A percentile compares a stretch with the other conserved stretches of the same genome.
These are phyloP conservation scores for Labyrinthula sp. DNA, from an alignment of 352 stramenopile genomes.

Conservation along the genomic window DNA sequence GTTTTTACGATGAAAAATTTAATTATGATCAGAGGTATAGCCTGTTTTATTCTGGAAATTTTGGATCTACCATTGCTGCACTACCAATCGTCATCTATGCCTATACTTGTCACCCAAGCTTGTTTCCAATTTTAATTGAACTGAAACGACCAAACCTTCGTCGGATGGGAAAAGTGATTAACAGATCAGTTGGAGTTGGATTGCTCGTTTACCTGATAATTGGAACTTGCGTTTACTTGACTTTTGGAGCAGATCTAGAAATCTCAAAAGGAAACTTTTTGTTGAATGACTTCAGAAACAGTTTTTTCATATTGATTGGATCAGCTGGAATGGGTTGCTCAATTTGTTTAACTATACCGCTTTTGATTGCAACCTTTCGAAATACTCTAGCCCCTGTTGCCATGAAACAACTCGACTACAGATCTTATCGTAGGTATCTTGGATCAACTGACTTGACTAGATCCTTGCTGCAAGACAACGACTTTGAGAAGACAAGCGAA, in stretches of 20 bases:
- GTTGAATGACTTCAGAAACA: conserved; percentile 55
- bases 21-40: conserved; percentile 28
- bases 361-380: conserved; percentile 57
- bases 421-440: conserved; percentile 25
- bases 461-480: too few relatives aligned
- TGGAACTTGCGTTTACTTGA: conserved; percentile 54
- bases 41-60: conserved; percentile 52
- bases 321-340: conserved; percentile 53
- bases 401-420: too few relatives aligned
- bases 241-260: conserved; percentile 42
- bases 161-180: conserved; percentile 64
- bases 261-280: conserved; percentile 54
- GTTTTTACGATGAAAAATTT: neutral
- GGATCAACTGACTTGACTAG: too few relatives aligned
- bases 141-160: conserved; percentile 53
- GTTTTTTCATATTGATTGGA: conserved; percentile 45
- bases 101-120: conserved; percentile 61
- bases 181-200: conserved; percentile 49
- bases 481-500: conserved; percentile 35
- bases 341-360: conserved; percentile 51
- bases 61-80: conserved; percentile 42
- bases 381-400: too few relatives aligned
- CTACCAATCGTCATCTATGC: conserved; percentile 58
- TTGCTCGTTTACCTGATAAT: conserved; percentile 50
- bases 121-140: conserved; percentile 59